Conservation (phyloP, 2,329 filamentous ascomycete species). For the Orbilia blumenaviensis region DNA sequence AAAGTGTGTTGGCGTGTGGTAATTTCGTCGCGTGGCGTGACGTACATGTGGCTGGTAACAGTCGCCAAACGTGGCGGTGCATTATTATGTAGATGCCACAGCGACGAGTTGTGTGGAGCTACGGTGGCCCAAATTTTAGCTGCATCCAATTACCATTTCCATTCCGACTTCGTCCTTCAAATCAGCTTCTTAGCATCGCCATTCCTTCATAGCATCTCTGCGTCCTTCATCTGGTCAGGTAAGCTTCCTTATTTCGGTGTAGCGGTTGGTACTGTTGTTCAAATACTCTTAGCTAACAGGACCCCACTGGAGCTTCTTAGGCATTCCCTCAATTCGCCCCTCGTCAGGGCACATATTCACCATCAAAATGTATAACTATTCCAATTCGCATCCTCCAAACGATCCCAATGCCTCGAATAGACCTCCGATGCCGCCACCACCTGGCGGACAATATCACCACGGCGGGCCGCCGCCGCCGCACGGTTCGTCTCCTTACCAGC, state of each 20-base stretch:
- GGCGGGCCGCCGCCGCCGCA: conserved; percentile 50
- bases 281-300: background rate
- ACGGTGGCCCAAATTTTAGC: conserved; percentile 54
- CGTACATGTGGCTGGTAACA: conserved; percentile 8
- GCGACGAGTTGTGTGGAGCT: conserved; percentile 52
- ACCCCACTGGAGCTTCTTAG: conserved; percentile 14
- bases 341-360: conserved; percentile 39
- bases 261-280: background rate
- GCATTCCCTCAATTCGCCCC: conserved; percentile 30
- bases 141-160: conserved; percentile 33
- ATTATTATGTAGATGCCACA: conserved; percentile 20
- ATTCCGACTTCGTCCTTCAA: background rate
- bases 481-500: conserved; percentile 54
- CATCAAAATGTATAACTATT: conserved; percentile 44
- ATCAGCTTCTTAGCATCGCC: conserved; percentile 21
- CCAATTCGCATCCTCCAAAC: conserved; percentile 42
- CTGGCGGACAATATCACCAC: conserved; percentile 60
- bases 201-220: conserved; percentile 26
- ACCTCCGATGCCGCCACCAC: conserved; percentile 60
- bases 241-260: background rate
- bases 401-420: conserved; percentile 56
- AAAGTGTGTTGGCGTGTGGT: background rate
- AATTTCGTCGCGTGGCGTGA: conserved; percentile 7
- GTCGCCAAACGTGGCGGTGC: conserved; percentile 15
- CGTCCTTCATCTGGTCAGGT: conserved; percentile 9